Percentiles rank a stretch among this genome's conserved stretches.
These are phyloP conservation scores for Austroboletus eburneus DNA, from an alignment of 768 basidiomycete genomes.

Conservation along the genomic window DNA sequence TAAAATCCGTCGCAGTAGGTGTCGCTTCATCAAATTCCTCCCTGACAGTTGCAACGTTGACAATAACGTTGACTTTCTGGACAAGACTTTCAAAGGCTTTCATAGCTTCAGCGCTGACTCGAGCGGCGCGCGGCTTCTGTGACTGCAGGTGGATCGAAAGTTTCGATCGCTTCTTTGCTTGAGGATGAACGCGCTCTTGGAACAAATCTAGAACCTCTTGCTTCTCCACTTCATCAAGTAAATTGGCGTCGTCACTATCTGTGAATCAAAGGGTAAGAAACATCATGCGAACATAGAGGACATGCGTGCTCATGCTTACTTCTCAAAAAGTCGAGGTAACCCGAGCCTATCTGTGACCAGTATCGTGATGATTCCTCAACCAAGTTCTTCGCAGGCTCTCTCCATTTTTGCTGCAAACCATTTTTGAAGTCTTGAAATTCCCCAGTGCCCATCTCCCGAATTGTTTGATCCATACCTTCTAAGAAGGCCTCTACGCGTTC, in stretches of 20 bases:
- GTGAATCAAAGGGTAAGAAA: conserved; percentile 1
- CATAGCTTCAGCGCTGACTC: conserved; percentile 60
- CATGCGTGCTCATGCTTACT: conserved; percentile 45
- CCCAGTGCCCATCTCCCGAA: conserved; percentile 65
- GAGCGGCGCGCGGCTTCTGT: conserved; percentile 55
- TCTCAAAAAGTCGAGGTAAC: conserved; percentile 83
- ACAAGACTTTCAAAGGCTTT: conserved; percentile 57
- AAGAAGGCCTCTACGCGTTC: conserved; percentile 87
- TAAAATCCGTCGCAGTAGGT: conserved; percentile 59
- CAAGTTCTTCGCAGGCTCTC: conserved; percentile 86
- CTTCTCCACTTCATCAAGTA: conserved; percentile 64
- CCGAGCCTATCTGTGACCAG: conserved; percentile 66
- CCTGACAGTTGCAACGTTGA: conserved; percentile 50
- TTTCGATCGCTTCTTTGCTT: conserved; percentile 69
- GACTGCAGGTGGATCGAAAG: conserved; percentile 80
- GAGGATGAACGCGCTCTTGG: conserved; percentile 63
- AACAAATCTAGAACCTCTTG: conserved; percentile 72
- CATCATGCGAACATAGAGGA: background rate
- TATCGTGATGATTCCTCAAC: conserved; percentile 71
- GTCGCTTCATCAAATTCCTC: conserved; percentile 48
- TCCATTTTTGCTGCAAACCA: conserved; percentile 75
- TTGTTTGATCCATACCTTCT: conserved; percentile 58
- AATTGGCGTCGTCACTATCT: conserved; percentile 73
- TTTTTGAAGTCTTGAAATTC: conserved; percentile 78
- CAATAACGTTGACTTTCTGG: conserved; percentile 41